A percentile compares a stretch with the other conserved stretches of the same genome.
Conservation (phyloP, 2,329 filamentous ascomycete species). For the Calonectria henricotiae region DNA sequence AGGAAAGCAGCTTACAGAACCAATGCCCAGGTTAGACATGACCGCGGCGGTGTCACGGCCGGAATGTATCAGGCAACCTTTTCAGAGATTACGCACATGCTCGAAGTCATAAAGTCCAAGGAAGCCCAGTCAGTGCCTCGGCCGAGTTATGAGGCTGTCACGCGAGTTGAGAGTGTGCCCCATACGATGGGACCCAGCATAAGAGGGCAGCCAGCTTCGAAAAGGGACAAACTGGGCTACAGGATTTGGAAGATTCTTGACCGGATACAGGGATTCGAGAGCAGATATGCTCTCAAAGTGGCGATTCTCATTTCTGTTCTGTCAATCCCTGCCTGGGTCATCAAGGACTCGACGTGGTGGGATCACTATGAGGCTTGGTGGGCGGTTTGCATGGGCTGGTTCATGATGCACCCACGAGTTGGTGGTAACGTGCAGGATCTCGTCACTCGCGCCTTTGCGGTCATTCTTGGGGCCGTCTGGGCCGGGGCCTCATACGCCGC, state of each 20-base stretch:
- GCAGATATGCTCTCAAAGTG: constrained; percentile 72
- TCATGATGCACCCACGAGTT: constrained; percentile 67
- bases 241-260: constrained; percentile 68
- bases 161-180: constrained; percentile 56
- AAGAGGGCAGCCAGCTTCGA: constrained; percentile 55
- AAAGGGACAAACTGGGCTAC: constrained; percentile 62
- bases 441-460: constrained; percentile 66
- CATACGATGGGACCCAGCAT: constrained; percentile 61
- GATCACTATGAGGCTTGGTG: constrained; percentile 72
- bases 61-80: constrained; percentile 67
- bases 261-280: constrained; percentile 72
- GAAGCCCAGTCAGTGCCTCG: constrained; percentile 54
- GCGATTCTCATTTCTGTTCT: constrained; percentile 68
- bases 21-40: constrained; percentile 73
- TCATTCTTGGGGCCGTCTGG: constrained; percentile 70
- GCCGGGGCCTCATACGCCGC: constrained; percentile 69
- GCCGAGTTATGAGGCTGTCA: constrained; percentile 46
- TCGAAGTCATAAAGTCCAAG: constrained; percentile 62
- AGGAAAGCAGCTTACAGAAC: constrained; percentile 69
- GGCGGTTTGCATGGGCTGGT: constrained; percentile 72
- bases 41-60: constrained; percentile 72
- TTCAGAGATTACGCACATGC: constrained; percentile 61
- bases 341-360: constrained; percentile 67
- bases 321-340: constrained; percentile 70
- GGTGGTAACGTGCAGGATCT: constrained; percentile 74